phyloP scores from a whole-genome alignment of 2,329 filamentous ascomycete genomes.

The Neofusicoccum kwambonambiense region DNA sequence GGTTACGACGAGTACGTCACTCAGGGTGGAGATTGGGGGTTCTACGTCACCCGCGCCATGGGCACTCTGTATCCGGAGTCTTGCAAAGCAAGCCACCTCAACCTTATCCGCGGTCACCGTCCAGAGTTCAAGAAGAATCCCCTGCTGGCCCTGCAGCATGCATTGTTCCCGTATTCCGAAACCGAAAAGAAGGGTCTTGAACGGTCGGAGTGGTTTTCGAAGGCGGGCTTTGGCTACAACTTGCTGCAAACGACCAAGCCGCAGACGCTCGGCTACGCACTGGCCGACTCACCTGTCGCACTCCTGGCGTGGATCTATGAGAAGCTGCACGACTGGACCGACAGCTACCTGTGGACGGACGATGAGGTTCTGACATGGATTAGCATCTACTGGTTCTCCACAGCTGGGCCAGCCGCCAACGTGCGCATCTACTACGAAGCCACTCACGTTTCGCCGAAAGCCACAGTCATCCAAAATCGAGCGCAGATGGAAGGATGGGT shows the following conservation, averaged over 20 bases:
- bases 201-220: slow-evolving; percentile 57
- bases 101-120: slow-evolving; percentile 51
- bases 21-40: slow-evolving; percentile 68
- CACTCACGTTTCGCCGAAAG: slow-evolving; percentile 37
- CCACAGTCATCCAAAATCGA: slow-evolving; percentile 27
- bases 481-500: slow-evolving; percentile 44
- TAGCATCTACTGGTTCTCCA: slow-evolving; percentile 69
- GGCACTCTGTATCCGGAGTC: slow-evolving; percentile 58
- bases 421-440: slow-evolving; percentile 72
- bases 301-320: slow-evolving; percentile 78
- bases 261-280: slow-evolving; percentile 67
- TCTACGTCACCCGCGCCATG: slow-evolving; percentile 62
- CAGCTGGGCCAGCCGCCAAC: slow-evolving; percentile 66
- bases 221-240: slow-evolving; percentile 60
- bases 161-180: slow-evolving; percentile 53
- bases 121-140: slow-evolving; percentile 56
- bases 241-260: slow-evolving; percentile 65
- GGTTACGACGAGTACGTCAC: slow-evolving; percentile 62
- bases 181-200: slow-evolving; percentile 53
- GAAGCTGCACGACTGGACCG: slow-evolving; percentile 76
- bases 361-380: slow-evolving; percentile 77
- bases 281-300: slow-evolving; percentile 68
- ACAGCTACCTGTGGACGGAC: slow-evolving; percentile 69
- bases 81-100: slow-evolving; percentile 62
- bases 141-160: slow-evolving; percentile 56